These are phyloP conservation scores for Verticillium klebahnii DNA, from an alignment of 2,329 filamentous ascomycete species.

Conservation along the genomic window DNA sequence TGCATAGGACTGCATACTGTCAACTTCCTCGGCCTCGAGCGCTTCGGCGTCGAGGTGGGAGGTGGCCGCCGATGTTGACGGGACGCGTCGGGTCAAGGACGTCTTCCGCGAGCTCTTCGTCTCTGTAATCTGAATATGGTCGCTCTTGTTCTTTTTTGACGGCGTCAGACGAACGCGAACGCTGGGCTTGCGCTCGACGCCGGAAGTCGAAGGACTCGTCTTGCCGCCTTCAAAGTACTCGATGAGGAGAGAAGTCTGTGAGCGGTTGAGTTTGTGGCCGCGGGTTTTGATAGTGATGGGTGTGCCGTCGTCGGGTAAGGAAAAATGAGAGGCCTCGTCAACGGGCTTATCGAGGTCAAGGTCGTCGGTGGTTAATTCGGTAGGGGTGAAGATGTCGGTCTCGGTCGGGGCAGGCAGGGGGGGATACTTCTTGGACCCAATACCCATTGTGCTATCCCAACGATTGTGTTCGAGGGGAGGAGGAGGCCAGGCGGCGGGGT, in stretches of 20 bases:
- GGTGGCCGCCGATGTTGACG: constrained; percentile 38
- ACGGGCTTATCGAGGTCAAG: constrained; percentile 51
- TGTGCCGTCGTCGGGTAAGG: constrained; percentile 79
- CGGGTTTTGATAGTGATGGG: constrained; percentile 87
- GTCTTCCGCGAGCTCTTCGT: constrained; percentile 68
- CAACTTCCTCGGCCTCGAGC: constrained; percentile 54
- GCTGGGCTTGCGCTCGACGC: constrained; percentile 69
- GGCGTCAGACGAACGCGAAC: constrained; percentile 78
- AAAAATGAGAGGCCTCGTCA: constrained; percentile 70
- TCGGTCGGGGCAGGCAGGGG: constrained; percentile 78
- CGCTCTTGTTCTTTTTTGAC: constrained; percentile 63
- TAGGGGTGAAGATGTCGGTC: constrained; percentile 60
- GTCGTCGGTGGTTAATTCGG: constrained; percentile 52
- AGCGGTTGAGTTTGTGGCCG: constrained; percentile 54
- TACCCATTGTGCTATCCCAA: constrained; percentile 40
- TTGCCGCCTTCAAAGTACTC: constrained; percentile 91
- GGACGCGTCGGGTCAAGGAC: constrained; percentile 49
- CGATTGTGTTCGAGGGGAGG: background rate
- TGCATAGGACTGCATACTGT: constrained; percentile 68
- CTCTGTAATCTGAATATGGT: constrained; percentile 84
- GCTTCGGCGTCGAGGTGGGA: constrained; percentile 37
- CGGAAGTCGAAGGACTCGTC: constrained; percentile 35
- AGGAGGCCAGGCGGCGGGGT: background rate
- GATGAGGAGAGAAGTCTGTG: constrained; percentile 87
- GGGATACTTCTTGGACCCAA: constrained; percentile 52